These are phyloP conservation scores for Kurtzmaniella fragi DNA, from an alignment of 805 yeast species.

Conservation along the genomic window DNA sequence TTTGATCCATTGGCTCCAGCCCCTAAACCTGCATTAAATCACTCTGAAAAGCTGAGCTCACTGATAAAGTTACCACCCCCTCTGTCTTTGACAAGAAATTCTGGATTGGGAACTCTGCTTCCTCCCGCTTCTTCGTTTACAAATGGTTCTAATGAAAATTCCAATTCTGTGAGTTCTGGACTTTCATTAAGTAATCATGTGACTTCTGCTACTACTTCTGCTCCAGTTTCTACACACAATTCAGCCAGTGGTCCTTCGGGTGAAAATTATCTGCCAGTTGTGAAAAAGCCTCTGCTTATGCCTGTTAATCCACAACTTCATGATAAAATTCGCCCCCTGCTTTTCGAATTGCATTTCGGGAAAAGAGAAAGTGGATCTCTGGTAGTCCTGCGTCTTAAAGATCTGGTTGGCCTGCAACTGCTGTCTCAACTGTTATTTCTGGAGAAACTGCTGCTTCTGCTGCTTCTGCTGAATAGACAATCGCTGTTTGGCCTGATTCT, in stretches of 20 bases:
- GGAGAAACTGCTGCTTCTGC: slow-evolving; percentile 30
- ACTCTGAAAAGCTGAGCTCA: slow-evolving; percentile 3
- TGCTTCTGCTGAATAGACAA: slow-evolving; percentile 22
- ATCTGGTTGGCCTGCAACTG: slow-evolving; percentile 23
- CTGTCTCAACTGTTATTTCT: slow-evolving; percentile 31
- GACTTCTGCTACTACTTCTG: not conserved
- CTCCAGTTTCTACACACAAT: not conserved
- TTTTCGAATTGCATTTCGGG: slow-evolving; percentile 26
- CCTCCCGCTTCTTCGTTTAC: too few species aligned
- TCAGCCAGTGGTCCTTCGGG: not conserved
- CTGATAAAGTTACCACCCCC: slow-evolving; percentile 7
- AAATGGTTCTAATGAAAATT: not conserved
- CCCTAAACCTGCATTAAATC: slow-evolving; percentile 16
- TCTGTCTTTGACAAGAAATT: not conserved
- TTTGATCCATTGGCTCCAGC: slow-evolving; percentile 47
- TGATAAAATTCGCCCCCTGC: slow-evolving; percentile 31
- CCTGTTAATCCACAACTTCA: slow-evolving; percentile 14
- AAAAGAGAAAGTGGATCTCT: slow-evolving; percentile 1
- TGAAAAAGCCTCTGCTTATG: slow-evolving; percentile 12
- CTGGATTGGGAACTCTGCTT: not conserved
- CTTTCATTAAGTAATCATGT: slow-evolving; percentile 4
- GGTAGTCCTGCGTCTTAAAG: slow-evolving; percentile 5
- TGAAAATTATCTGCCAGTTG: slow-evolving; percentile 6
- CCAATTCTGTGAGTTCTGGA: slow-evolving; percentile 1
- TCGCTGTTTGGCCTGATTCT: slow-evolving; percentile 27